Conservation (phyloP, 169 alveolate species). For the Plasmodium vivax region DNA sequence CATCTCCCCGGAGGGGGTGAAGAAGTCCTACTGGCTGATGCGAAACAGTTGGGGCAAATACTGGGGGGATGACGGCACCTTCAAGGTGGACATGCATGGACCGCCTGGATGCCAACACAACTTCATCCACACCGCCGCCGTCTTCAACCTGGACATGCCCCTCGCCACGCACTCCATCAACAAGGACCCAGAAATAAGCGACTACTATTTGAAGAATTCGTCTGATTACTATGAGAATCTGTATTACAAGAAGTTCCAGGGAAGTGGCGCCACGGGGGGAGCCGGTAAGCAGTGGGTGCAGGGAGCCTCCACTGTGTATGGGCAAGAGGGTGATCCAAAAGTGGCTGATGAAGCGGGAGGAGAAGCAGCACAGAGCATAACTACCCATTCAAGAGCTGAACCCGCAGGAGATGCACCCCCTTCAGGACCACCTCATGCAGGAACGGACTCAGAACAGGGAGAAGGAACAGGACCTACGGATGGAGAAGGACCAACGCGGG, state of each 20-base stretch:
- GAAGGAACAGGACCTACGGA: not conserved
- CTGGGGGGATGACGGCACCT: conserved; percentile 42
- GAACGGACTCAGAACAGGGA: not conserved
- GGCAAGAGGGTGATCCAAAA: not conserved
- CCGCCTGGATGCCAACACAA: conserved; percentile 5
- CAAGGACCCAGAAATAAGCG: not conserved
- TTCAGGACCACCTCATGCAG: not conserved
- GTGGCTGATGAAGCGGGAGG: too few relatives aligned
- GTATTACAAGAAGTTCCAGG: too few relatives aligned
- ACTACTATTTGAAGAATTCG: not conserved
- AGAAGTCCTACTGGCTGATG: conserved; percentile 27
- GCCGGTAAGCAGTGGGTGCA: too few relatives aligned
- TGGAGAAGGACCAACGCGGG: not conserved
- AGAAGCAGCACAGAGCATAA: not conserved
- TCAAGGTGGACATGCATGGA: conserved; percentile 35
- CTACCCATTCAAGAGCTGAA: not conserved
- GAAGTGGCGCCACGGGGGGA: too few relatives aligned
- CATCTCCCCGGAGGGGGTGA: not conserved
- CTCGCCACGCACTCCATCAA: not conserved
- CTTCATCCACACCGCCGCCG: conserved; percentile 19
- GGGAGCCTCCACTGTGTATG: not conserved
- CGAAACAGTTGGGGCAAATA: conserved; percentile 47
- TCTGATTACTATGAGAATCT: not conserved
- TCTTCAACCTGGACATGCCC: not conserved
- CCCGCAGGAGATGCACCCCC: not conserved